A percentile compares a stretch with the other conserved stretches of the same genome.
phyloP scores from a whole-genome alignment of 805 yeast genomes.

The Wickerhamomyces queroliae region DNA sequence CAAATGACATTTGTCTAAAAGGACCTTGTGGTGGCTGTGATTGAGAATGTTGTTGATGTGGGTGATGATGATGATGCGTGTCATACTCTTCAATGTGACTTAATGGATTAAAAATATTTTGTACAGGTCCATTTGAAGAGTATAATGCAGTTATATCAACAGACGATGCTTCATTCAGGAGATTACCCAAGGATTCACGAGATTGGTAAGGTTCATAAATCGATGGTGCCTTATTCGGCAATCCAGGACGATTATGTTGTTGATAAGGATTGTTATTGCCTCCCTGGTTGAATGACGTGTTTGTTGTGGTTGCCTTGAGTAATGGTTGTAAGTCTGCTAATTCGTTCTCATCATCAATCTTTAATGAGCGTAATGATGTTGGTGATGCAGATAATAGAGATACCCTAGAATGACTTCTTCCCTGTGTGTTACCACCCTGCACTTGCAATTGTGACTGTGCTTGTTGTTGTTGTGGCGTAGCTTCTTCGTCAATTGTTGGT shows the following conservation, averaged over 20 bases:
- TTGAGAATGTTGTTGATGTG: slow-evolving; percentile 14
- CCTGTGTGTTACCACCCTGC: not conserved
- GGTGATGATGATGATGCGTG: slow-evolving; percentile 12
- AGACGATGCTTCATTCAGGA: slow-evolving; percentile 24
- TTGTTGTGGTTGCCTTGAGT: slow-evolving; percentile 11
- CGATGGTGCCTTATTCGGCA: slow-evolving; percentile 1
- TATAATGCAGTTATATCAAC: slow-evolving; percentile 33
- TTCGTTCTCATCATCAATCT: slow-evolving; percentile 6
- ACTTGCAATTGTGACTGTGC: too few species aligned
- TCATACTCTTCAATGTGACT: not conserved
- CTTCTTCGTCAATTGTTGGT: not conserved
- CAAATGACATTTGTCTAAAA: slow-evolving; percentile 19
- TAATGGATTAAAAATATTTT: not conserved
- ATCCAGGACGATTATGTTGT: not conserved
- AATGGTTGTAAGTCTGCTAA: slow-evolving; percentile 24
- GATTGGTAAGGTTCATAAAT: slow-evolving; percentile 21
- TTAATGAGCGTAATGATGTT: not conserved
- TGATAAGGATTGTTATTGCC: not conserved
- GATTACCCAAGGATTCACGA: slow-evolving; percentile 22
- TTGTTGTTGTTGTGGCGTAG: not conserved
- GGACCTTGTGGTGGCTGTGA: not conserved
- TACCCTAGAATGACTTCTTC: slow-evolving; percentile 9
- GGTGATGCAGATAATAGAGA: slow-evolving; percentile 12
- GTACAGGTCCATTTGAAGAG: slow-evolving; percentile 10
- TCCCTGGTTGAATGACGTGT: not conserved